Base-by-base conservation (phyloP, 2,329 filamentous ascomycete genomes). In the Plenodomus tracheiphilus region DNA sequence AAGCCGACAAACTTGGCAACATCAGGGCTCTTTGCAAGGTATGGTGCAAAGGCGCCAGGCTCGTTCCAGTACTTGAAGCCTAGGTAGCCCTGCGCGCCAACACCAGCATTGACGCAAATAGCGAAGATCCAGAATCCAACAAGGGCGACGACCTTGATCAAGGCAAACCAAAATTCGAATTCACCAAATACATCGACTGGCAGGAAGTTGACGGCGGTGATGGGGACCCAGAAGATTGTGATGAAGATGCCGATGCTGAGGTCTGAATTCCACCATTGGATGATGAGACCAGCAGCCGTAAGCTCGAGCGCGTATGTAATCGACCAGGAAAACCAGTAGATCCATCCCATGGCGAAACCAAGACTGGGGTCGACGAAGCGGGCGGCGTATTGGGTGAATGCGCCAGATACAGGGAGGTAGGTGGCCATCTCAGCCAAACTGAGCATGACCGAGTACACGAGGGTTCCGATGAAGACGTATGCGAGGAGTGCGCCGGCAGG, bases 291-390 rank as follows among this genome's bases (percentile, higher is more conserved):
- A 1, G 86, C 84, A 0, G 86, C 86, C 0, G 84, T 88, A 34
- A 91, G 77, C 65, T 92, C 88, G 8, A 91, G 80, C 0, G 87
- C 86, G 58, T 83, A 88, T 0, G 87, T 90, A 48, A 87, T 83
- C 16, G 84, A 79, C 86, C 86, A 92, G 32, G 81, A 85, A 65
- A 91, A 91, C 85, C 86, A 92, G 73, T 92, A 92, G 51, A 89
- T 85, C 88, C 88, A 92, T 17, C 89, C 88, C 80, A 91, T 87
- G 17, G 87, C 81, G 62, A 91, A 91, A 7, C 87, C 87, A 40
- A 91, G 76, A 47, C 85, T 85, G 10, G 83, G 85, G 63, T 89
- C 85, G 49, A 91, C 80, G 61, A 93, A 90, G 16, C 89, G 86
- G 34, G 84, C 81, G 18, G 88, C 87, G 62, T 91, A 93, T 36